These are phyloP conservation scores for Aspergillus cristatus DNA, from an alignment of 495 filamentous ascomycete species.

Conservation along the genomic window DNA sequence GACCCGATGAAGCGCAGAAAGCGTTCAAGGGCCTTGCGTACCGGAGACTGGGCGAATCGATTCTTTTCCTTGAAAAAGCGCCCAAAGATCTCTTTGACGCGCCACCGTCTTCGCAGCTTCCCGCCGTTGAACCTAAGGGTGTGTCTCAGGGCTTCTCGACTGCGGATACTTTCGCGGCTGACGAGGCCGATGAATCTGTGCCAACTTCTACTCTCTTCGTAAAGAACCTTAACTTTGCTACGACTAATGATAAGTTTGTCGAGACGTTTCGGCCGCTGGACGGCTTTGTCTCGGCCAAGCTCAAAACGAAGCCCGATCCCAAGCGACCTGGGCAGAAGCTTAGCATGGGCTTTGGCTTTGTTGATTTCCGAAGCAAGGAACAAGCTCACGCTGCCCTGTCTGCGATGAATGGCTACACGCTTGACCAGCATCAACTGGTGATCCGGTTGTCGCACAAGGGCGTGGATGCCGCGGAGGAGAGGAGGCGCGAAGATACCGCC, in stretches of 20 bases:
- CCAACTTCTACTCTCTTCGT: constrained; percentile 80
- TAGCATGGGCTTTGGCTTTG: constrained; percentile 95
- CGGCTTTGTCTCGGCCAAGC: constrained; percentile 73
- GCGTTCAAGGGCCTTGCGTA: constrained; percentile 82
- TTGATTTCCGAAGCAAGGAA: constrained; percentile 69
- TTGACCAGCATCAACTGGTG: constrained; percentile 77
- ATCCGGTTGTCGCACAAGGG: constrained; percentile 80
- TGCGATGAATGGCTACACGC: constrained; percentile 76
- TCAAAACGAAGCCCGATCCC: constrained; percentile 81
- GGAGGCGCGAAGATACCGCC: constrained; percentile 65
- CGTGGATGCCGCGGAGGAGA: constrained; percentile 76
- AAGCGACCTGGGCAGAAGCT: constrained; percentile 75
- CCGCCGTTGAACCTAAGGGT: constrained; percentile 27
- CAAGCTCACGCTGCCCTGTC: constrained; percentile 69
- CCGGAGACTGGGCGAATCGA: constrained; percentile 78
- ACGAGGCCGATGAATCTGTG: constrained; percentile 39
- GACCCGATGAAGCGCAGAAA: constrained; percentile 64
- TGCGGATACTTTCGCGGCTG: constrained; percentile 45
- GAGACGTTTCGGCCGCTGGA: constrained; percentile 70
- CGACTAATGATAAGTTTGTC: constrained; percentile 62
- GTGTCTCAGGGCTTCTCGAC: constrained; percentile 43
- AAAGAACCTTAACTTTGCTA: constrained; percentile 88
- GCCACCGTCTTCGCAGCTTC: constrained; percentile 15
- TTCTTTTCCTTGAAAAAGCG: constrained; percentile 89
- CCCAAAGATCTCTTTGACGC: constrained; percentile 70